A percentile compares a stretch with the other conserved stretches of the same genome.
Evolutionary conservation across 2,329 filamentous ascomycete species (phyloP).

Genomic region (Fusarium sp.): DNA sequence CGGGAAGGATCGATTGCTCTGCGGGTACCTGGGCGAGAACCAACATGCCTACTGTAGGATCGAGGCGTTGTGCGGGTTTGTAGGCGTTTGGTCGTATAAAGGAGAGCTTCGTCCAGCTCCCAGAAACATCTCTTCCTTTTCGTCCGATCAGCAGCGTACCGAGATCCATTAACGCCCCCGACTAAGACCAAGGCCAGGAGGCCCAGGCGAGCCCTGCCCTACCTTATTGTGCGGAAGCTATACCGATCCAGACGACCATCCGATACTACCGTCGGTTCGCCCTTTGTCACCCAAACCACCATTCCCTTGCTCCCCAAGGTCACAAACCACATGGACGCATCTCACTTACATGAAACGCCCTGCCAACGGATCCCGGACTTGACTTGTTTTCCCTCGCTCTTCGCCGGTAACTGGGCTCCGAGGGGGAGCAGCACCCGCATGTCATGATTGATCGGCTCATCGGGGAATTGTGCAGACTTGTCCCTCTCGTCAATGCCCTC

Average conservation of each 20-base stretch:
- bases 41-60: conserved; percentile 31
- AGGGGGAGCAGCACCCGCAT: conserved; percentile 16
- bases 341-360: conserved; percentile 31
- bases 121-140: neutral
- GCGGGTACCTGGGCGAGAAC: conserved; percentile 12
- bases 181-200: neutral
- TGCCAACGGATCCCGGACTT: neutral
- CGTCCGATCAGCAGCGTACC: neutral
- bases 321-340: conserved; percentile 11
- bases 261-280: conserved; percentile 28
- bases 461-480: conserved; percentile 31
- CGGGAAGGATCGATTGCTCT: conserved; percentile 1
- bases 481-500: neutral
- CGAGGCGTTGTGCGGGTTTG: conserved; percentile 18
- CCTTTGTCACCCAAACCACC: conserved; percentile 18
- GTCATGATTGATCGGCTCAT: conserved; percentile 41
- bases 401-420: conserved; percentile 10
- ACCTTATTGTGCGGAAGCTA: conserved; percentile 11
- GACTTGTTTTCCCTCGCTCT: neutral
- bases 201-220: neutral
- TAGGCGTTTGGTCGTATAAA: conserved; percentile 20
- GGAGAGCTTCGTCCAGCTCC: conserved; percentile 16
- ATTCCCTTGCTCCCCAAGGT: conserved; percentile 13
- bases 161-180: neutral
- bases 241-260: conserved; percentile 31